Evolutionary conservation across 371 early-diverging fungal species (phyloP).

Genomic region (Syncephalastrum monosporum): DNA sequence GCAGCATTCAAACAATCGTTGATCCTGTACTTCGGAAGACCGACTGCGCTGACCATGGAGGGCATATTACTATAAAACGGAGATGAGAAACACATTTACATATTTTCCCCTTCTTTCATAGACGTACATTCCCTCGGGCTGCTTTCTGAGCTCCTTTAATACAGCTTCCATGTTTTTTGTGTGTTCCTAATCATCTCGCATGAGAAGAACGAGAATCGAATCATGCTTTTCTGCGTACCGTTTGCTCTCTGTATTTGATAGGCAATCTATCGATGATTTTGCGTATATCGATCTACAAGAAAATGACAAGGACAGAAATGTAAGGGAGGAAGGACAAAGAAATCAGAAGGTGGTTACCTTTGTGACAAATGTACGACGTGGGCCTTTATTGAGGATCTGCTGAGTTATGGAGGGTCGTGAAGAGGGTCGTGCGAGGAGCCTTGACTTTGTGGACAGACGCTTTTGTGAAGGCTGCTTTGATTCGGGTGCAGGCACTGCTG

Average conservation of each 20-base stretch:
- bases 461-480: no score
- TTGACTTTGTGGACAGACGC: no score
- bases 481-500: not conserved
- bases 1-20: conserved; percentile 29
- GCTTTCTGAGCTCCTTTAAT: conserved; percentile 16
- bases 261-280: conserved; percentile 30
- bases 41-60: conserved; percentile 12
- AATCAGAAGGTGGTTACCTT: conserved; percentile 4
- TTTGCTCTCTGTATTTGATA: conserved; percentile 32
- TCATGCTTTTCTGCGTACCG: conserved; percentile 13
- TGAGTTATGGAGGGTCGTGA: not conserved
- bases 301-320: not conserved
- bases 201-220: not conserved
- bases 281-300: conserved; percentile 23
- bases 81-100: no score
- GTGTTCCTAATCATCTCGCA: conserved; percentile 15
- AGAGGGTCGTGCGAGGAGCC: no score
- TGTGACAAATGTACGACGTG: conserved; percentile 3
- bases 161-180: conserved; percentile 27
- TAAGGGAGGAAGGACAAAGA: not conserved
- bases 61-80: conserved; percentile 16
- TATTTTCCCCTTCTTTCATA: not conserved
- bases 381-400: conserved; percentile 4
- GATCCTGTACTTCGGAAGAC: conserved; percentile 19
- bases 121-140: conserved; percentile 34